These are phyloP conservation scores for Fusarium hostae DNA, from an alignment of 2,329 filamentous ascomycete species.

Conservation along the genomic window DNA sequence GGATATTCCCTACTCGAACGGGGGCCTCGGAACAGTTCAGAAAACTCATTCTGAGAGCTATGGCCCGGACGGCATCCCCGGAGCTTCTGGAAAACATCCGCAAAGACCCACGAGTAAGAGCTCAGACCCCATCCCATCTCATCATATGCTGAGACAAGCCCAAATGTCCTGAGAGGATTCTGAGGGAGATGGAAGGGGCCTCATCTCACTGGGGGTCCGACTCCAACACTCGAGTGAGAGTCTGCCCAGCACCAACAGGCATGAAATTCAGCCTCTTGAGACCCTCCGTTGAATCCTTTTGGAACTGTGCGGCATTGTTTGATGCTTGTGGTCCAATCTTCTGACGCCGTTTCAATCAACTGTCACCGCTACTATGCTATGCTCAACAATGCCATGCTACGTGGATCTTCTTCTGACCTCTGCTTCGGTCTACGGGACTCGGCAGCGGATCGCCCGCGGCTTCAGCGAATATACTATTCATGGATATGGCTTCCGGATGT, in stretches of 20 bases:
- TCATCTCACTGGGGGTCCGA: slow-evolving; percentile 2
- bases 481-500: slow-evolving; percentile 6
- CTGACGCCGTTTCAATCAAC: slow-evolving; percentile 8
- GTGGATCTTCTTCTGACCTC: slow-evolving; percentile 25
- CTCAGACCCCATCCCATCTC: slow-evolving; percentile 5
- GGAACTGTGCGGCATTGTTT: slow-evolving; percentile 29
- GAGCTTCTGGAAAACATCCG: slow-evolving; percentile 24
- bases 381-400: slow-evolving; percentile 14
- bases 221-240: background rate
- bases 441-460: slow-evolving; percentile 2
- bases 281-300: slow-evolving; percentile 22
- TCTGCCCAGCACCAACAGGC: background rate
- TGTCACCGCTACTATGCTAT: background rate
- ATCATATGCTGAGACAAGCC: slow-evolving; percentile 35
- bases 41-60: slow-evolving; percentile 30
- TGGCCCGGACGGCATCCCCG: slow-evolving; percentile 25
- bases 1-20: slow-evolving; percentile 37
- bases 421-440: background rate
- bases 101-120: slow-evolving; percentile 21
- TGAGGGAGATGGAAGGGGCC: slow-evolving; percentile 45
- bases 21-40: slow-evolving; percentile 25
- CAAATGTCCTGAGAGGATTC: slow-evolving; percentile 7
- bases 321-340: slow-evolving; percentile 3
- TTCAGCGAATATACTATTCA: slow-evolving; percentile 27
- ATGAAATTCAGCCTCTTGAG: slow-evolving; percentile 8